Evolutionary conservation across 139 green algal species (phyloP).

Genomic region (Coelastrella sp.): DNA sequence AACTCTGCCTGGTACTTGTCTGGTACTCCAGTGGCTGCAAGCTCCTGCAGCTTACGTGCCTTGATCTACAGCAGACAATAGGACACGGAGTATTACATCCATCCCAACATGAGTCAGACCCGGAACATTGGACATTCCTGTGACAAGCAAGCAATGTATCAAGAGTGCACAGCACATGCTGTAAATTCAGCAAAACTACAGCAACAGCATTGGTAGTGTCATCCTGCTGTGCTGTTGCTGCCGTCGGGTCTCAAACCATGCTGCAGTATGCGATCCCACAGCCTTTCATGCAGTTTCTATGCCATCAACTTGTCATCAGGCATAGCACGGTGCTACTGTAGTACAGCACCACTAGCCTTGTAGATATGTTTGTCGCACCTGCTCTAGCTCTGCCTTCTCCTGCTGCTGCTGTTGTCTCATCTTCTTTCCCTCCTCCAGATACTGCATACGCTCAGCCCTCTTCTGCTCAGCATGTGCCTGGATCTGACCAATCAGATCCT

Average conservation of each 20-base stretch:
- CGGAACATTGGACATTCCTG: background rate
- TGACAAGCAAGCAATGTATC: background rate
- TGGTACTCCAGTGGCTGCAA: constrained; percentile 79
- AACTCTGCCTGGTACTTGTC: constrained; percentile 90
- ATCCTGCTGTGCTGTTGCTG: too few species aligned
- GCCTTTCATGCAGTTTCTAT: too few species aligned
- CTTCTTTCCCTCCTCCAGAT: constrained; percentile 76
- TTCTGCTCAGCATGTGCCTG: constrained; percentile 71
- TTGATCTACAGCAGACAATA: constrained; percentile 69
- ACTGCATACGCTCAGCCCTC: constrained; percentile 58
- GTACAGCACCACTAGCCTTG: background rate
- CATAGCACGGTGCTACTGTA: background rate
- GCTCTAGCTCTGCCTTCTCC: constrained; percentile 66
- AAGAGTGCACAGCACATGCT: too few species aligned
- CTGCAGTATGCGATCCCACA: too few species aligned
- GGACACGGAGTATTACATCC: background rate
- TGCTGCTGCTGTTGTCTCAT: constrained; percentile 59
- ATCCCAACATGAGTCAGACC: background rate
- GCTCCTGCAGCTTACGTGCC: constrained; percentile 81
- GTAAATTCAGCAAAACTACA: too few species aligned
- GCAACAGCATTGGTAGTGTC: too few species aligned
- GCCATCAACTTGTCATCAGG: too few species aligned
- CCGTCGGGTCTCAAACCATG: too few species aligned
- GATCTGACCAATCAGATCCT: constrained; percentile 84
- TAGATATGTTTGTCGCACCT: constrained; percentile 4